Conservation (phyloP, 106 monocot species). For the Hemerocallis citrina region DNA sequence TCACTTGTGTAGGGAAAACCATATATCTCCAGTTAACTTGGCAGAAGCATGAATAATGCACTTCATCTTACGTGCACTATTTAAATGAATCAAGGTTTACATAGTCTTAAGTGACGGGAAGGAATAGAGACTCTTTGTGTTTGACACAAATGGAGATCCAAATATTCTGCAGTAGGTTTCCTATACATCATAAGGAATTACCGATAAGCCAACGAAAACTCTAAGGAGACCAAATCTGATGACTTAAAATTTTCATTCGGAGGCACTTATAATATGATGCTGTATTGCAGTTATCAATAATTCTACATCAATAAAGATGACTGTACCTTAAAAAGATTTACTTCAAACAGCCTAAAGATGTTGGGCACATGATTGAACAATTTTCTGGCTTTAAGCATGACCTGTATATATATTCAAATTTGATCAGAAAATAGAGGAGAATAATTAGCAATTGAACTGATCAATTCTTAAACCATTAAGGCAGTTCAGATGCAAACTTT, state of each 20-base stretch:
- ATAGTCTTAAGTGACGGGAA: too few relatives aligned
- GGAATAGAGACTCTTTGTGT: too few relatives aligned
- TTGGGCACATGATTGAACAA: neutral
- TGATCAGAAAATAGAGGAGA: neutral
- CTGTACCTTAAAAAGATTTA: neutral
- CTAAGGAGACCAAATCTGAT: too few relatives aligned
- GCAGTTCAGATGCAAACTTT: neutral
- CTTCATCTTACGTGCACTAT: too few relatives aligned
- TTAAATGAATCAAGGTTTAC: too few relatives aligned
- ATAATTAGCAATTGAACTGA: neutral
- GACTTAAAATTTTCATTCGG: neutral
- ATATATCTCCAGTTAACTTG: too few relatives aligned
- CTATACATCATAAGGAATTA: too few relatives aligned
- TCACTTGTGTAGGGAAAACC: too few relatives aligned
- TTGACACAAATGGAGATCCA: too few relatives aligned
- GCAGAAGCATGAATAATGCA: too few relatives aligned
- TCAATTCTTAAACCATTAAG: neutral
- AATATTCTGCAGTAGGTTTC: too few relatives aligned
- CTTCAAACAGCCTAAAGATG: neutral
- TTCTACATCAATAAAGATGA: neutral
- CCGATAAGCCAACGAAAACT: too few relatives aligned
- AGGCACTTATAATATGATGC: neutral
- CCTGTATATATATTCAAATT: neutral
- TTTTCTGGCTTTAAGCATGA: neutral
- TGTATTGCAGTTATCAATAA: neutral